These are phyloP conservation scores for Cercospora zeina DNA, from an alignment of 2,329 filamentous ascomycete species.

Conservation along the genomic window DNA sequence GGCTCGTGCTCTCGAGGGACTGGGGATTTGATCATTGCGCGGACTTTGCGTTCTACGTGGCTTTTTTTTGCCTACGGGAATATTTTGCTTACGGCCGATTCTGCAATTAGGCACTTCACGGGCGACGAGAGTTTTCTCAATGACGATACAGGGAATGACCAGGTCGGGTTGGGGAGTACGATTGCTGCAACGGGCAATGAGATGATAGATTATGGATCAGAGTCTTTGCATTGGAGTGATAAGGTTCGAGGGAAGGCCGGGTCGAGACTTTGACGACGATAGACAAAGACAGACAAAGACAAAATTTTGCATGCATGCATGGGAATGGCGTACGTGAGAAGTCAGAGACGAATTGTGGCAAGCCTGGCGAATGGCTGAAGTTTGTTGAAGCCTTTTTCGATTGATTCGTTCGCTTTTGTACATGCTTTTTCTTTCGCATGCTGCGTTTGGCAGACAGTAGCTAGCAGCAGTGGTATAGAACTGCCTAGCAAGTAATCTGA, in stretches of 20 bases:
- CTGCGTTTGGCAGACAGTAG: not conserved
- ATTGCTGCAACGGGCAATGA: conserved; percentile 5
- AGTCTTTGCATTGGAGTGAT: conserved; percentile 15
- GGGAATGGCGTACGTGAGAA: not conserved
- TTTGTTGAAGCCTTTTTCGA: not conserved
- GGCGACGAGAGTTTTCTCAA: conserved; percentile 59
- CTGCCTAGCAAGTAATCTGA: conserved; percentile 5
- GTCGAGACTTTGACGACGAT: conserved; percentile 5
- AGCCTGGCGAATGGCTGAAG: conserved; percentile 1
- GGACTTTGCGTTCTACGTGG: not conserved
- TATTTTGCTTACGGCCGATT: conserved; percentile 21
- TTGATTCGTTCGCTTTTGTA: conserved; percentile 3
- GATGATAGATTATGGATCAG: conserved; percentile 15
- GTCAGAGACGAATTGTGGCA: not conserved
- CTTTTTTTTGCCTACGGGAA: too few species aligned
- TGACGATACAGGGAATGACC: conserved; percentile 37
- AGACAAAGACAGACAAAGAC: not conserved
- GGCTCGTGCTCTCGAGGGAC: not conserved
- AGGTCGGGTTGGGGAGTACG: not conserved
- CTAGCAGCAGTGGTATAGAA: not conserved
- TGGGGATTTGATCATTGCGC: not conserved
- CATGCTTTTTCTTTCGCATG: not conserved
- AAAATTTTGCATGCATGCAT: not conserved
- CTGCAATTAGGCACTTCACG: conserved; percentile 51
- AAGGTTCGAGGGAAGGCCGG: conserved; percentile 3